phyloP scores from a whole-genome alignment of 352 stramenopile genomes.

The Phytophthora pistaciae region DNA sequence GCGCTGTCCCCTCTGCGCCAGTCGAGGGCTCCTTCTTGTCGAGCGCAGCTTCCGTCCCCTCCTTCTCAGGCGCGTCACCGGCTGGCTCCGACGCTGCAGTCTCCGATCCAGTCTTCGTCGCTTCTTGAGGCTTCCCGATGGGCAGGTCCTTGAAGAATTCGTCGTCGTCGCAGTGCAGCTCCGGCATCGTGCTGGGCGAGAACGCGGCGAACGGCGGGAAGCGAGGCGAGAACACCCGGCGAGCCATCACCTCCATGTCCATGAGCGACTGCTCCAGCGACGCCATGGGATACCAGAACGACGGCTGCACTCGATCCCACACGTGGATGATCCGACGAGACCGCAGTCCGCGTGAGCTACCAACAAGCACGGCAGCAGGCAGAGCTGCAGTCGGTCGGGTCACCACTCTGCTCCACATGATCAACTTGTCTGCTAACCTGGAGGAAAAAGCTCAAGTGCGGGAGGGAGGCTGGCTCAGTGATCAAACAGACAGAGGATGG shows the following conservation, averaged over 20 bases:
- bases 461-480: neutral
- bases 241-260: constrained; percentile 55
- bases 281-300: constrained; percentile 56
- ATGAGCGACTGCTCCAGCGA: constrained; percentile 78
- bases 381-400: constrained; percentile 1
- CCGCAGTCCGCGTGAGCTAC: constrained; percentile 19
- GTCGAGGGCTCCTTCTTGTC: constrained; percentile 29
- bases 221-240: constrained; percentile 38
- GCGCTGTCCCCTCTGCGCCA: constrained; percentile 16
- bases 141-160: constrained; percentile 66
- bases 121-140: constrained; percentile 31
- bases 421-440: constrained; percentile 1
- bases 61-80: constrained; percentile 8
- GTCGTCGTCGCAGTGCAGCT: constrained; percentile 44
- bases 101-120: constrained; percentile 20
- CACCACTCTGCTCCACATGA: constrained; percentile 23
- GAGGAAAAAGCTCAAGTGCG: constrained; percentile 25
- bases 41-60: constrained; percentile 20
- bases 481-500: neutral
- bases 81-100: constrained; percentile 11
- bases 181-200: constrained; percentile 23
- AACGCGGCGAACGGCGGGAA: constrained; percentile 43
- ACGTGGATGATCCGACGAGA: constrained; percentile 35
- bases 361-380: neutral
- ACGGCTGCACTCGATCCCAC: constrained; percentile 61